Base-by-base conservation (phyloP, 768 basidiomycete species). In the Plicaturopsis crispa region DNA sequence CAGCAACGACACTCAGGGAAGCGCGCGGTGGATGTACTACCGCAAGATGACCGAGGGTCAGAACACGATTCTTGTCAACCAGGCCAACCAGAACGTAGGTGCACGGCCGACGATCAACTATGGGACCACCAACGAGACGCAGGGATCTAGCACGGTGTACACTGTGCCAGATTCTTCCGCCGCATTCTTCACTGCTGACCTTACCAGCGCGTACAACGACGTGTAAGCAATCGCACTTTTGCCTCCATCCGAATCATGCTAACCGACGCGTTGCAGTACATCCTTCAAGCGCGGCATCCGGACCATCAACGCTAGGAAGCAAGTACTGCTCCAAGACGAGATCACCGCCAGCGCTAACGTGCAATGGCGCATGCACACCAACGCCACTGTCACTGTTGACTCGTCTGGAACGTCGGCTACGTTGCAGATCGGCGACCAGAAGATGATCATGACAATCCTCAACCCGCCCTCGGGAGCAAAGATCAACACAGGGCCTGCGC, bases 1-100 rank as follows among this genome's bases (percentile, higher is more conserved):
- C 61, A 54, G 43, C 7, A 54, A 46, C 33, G 76, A 78, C 44
- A 52, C 40, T 2, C 72, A 74, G 52, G 53, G 65, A 43, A 57
- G 65, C 23, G 42, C 52, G 19, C 56, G 77, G 37, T 80, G 75
- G 75, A 43, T 68, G 13, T 81, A 78, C 64, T 80, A 78, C 67
- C 65, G 75, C 48, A 79, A 75, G 61, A 57, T 67, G 31, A 77
- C 76, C 14, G 74, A 78, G 57, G 78, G 78, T 10, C 78, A 81
- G 62, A 81, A 80, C 62, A 72, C 74, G 5, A 54, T 81, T 44
- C 48, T 76, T 22, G 58, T 78, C 47, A 59, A 63, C 48, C 49
- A 56, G 40, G 46, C 51, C 35, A 78, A 80, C 62, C 78, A 81
- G 57, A 57, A 63, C 42, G 72, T 78, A 37, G 56, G 56, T 6